A percentile compares a stretch with the other conserved stretches of the same genome.
Conservation (phyloP, 2,329 filamentous ascomycete species). For the Fusarium solani-melongenae region DNA sequence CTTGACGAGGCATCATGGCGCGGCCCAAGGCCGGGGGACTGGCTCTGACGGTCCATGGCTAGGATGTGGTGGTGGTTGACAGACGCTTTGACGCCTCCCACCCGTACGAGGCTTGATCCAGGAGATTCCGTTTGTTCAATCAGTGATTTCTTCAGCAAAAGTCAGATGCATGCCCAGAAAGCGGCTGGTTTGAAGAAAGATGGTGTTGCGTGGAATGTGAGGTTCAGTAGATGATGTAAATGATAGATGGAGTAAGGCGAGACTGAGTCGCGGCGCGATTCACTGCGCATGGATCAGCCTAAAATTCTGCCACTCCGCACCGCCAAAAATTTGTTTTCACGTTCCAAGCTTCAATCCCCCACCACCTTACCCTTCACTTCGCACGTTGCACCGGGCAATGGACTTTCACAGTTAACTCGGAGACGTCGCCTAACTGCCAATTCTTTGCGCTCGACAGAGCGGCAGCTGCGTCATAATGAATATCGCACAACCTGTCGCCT, state of each 20-base stretch:
- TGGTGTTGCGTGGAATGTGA: background rate
- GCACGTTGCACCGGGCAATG: slow-evolving; percentile 35
- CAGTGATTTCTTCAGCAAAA: background rate
- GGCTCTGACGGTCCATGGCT: slow-evolving; percentile 64
- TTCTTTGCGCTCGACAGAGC: slow-evolving; percentile 26
- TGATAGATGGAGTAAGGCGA: slow-evolving; percentile 18
- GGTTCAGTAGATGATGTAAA: slow-evolving; percentile 21
- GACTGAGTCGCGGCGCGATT: slow-evolving; percentile 24
- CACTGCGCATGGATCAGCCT: slow-evolving; percentile 16
- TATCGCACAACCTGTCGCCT: slow-evolving; percentile 83
- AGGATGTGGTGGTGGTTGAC: background rate
- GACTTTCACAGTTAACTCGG: slow-evolving; percentile 36
- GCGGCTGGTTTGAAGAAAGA: background rate
- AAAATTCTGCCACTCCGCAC: slow-evolving; percentile 57
- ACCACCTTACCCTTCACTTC: slow-evolving; percentile 37
- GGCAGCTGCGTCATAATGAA: slow-evolving; percentile 63
- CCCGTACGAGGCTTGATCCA: background rate
- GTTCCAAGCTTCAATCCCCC: slow-evolving; percentile 28
- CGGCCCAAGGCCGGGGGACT: slow-evolving; percentile 64
- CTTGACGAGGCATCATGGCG: slow-evolving; percentile 65
- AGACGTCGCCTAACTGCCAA: slow-evolving; percentile 39
- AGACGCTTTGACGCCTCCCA: background rate
- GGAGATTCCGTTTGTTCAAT: background rate
- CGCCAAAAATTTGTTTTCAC: slow-evolving; percentile 57
- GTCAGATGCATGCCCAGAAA: background rate